Evolutionary conservation across 2,329 filamentous ascomycete genomes (phyloP).

Genomic region (Trichoderma koningii): DNA sequence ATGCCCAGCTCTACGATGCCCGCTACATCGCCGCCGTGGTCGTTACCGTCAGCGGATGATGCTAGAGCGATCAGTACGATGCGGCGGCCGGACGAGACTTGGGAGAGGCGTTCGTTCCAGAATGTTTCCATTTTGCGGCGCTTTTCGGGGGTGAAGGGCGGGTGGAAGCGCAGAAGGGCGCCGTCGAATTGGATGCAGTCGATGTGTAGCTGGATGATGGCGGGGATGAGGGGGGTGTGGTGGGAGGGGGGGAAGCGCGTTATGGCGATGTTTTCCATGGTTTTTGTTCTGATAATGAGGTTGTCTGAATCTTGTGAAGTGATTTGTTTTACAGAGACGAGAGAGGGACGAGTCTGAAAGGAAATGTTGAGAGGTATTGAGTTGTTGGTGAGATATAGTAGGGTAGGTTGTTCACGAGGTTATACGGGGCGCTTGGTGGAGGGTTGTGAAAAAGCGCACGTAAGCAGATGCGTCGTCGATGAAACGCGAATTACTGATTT

Average conservation of each 20-base stretch:
- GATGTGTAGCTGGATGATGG: slow-evolving; percentile 26
- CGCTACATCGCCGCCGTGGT: neutral
- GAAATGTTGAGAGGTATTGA: neutral
- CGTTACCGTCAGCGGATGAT: neutral
- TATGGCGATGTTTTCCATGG: slow-evolving; percentile 10
- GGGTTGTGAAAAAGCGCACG: slow-evolving; percentile 1
- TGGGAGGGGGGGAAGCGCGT: slow-evolving; percentile 3
- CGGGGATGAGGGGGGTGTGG: neutral
- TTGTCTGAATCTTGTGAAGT: neutral
- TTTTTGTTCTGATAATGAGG: rapidly evolving
- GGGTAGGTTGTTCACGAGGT: neutral
- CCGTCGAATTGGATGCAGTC: slow-evolving; percentile 22
- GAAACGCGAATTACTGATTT: neutral
- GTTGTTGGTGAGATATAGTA: neutral
- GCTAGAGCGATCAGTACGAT: slow-evolving; percentile 21
- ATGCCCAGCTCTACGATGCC: slow-evolving; percentile 27
- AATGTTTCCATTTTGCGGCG: slow-evolving; percentile 20
- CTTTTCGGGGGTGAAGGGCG: slow-evolving; percentile 27
- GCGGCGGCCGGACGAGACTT: slow-evolving; percentile 12
- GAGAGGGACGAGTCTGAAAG: neutral
- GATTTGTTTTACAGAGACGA: neutral
- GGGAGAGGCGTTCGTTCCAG: slow-evolving; percentile 21
- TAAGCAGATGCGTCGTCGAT: neutral
- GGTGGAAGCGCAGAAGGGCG: slow-evolving; percentile 28
- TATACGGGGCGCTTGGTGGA: neutral